Conservation (phyloP, 306 rosid species). For the Corylus avellana region DNA sequence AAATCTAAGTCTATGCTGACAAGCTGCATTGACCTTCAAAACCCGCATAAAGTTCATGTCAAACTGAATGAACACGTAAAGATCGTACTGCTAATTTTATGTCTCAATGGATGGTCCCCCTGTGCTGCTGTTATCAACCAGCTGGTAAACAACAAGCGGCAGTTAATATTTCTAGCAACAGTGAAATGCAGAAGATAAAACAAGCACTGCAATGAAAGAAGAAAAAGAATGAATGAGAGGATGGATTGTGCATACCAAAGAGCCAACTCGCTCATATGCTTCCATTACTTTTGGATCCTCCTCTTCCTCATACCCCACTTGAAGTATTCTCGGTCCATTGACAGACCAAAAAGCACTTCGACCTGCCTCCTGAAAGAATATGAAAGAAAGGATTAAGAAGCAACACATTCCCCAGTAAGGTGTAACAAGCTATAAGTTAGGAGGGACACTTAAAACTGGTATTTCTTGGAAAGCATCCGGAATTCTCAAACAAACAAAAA, state of each 20-base stretch:
- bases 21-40: constrained; percentile 4
- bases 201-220: constrained; percentile 6
- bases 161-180: constrained; percentile 12
- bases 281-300: constrained; percentile 87
- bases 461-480: neutral
- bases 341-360: constrained; percentile 92
- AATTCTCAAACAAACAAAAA: neutral
- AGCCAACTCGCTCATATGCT: constrained; percentile 89
- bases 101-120: constrained; percentile 55
- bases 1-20: no score
- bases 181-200: constrained; percentile 10
- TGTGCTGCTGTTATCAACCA: constrained; percentile 53
- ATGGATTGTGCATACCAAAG: constrained; percentile 59
- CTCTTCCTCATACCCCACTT: constrained; percentile 88
- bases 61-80: neutral
- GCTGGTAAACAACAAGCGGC: constrained; percentile 47
- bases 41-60: neutral
- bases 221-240: constrained; percentile 6
- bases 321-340: constrained; percentile 89
- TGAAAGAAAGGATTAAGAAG: neutral
- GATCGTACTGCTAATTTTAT: constrained; percentile 22
- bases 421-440: constrained; percentile 4
- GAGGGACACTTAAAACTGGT: neutral
- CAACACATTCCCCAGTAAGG: neutral
- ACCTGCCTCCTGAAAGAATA: constrained; percentile 73